Conservation (phyloP, 1,139 yeast species). For the Starmera stellimalicola region DNA sequence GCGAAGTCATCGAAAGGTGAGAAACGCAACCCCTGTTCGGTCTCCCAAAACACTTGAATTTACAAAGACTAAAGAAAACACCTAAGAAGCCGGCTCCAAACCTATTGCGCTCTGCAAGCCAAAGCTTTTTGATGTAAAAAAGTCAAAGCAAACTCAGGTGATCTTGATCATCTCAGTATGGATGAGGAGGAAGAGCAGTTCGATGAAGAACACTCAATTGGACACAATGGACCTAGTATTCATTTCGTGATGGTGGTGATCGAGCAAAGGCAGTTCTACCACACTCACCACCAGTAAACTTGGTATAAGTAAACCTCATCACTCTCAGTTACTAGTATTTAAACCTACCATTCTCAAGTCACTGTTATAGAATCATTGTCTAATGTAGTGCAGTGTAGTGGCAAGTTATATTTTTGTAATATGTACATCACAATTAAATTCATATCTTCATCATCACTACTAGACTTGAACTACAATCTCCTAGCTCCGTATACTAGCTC, state of each 20-base stretch:
- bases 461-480: too few species aligned
- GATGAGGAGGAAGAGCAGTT: conserved; percentile 43
- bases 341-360: too few species aligned
- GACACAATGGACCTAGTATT: conserved; percentile 12
- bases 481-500: too few species aligned
- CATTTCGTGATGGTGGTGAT: conserved; percentile 17
- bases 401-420: too few species aligned
- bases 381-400: too few species aligned
- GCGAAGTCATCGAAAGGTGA: conserved; percentile 3
- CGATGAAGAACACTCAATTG: conserved; percentile 37
- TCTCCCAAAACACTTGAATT: conserved; percentile 6
- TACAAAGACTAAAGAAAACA: conserved; percentile 13
- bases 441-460: too few species aligned
- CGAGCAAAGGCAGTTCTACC: conserved; percentile 17
- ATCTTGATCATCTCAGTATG: conserved; percentile 58
- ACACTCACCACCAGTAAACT: too few species aligned
- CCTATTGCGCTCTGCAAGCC: conserved; percentile 55
- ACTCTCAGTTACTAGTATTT: too few species aligned
- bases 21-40: background rate
- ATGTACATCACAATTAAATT: too few species aligned
- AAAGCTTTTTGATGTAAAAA: conserved; percentile 59
- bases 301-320: too few species aligned
- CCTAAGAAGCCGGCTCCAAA: conserved; percentile 15
- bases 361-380: too few species aligned
- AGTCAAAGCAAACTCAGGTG: conserved; percentile 67